Percentiles rank a stretch among this genome's conserved stretches.
Conservation (phyloP, 345 rosid genomes). For the Brassica juncea region DNA sequence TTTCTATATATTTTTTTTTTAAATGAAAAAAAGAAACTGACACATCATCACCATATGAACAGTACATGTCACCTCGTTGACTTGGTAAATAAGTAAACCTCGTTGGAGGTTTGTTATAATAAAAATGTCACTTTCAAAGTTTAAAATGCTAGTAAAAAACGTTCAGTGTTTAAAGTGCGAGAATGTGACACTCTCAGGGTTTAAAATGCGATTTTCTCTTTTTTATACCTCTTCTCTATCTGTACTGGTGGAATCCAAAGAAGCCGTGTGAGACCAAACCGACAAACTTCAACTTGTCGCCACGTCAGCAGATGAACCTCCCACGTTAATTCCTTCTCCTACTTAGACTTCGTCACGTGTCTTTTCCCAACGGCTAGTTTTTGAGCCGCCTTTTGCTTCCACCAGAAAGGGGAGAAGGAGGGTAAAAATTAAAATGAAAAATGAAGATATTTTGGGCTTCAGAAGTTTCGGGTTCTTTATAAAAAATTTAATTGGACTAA, state of each 20-base stretch:
- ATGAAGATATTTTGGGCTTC: constrained; percentile 15
- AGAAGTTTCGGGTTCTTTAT: constrained; percentile 32
- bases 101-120: too few species aligned
- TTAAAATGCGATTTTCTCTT: too few species aligned
- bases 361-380: constrained; percentile 42
- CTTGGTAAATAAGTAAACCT: too few species aligned
- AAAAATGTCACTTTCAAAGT: too few species aligned
- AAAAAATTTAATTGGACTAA: constrained; percentile 6
- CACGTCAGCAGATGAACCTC: constrained; percentile 42
- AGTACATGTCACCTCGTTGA: too few species aligned
- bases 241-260: constrained; percentile 12
- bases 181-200: too few species aligned
- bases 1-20: too few species aligned
- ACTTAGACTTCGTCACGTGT: constrained; percentile 45
- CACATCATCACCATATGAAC: too few species aligned
- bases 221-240: not conserved
- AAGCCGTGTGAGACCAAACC: constrained; percentile 43
- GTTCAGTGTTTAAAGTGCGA: too few species aligned
- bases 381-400: constrained; percentile 31
- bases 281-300: constrained; percentile 44
- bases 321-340: constrained; percentile 16
- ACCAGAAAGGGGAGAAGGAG: not conserved
- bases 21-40: too few species aligned
- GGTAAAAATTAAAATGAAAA: not conserved
- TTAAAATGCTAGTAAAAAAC: too few species aligned